Percentiles rank a stretch among this genome's conserved stretches.
phyloP scores from a whole-genome alignment of 2,329 filamentous ascomycete species.

The Trichoderma sp. region DNA sequence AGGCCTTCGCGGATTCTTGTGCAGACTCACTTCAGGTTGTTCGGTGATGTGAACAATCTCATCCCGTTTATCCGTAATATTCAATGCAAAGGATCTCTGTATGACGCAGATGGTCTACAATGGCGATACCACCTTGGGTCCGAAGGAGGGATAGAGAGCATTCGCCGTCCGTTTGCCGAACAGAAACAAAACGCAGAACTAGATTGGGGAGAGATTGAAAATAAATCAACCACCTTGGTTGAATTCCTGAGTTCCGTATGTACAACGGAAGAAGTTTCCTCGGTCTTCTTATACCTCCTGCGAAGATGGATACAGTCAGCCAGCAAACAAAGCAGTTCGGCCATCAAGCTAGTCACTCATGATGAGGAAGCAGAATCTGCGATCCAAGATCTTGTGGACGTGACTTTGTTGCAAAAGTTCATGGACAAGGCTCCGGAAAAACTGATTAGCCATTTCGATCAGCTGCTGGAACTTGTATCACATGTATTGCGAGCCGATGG shows the following conservation, averaged over 20 bases:
- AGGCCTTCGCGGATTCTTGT: conserved; percentile 53
- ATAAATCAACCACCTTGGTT: conserved; percentile 51
- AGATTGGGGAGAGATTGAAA: conserved; percentile 48
- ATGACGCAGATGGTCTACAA: conserved; percentile 29
- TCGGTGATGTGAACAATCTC: conserved; percentile 53
- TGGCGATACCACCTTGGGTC: conserved; percentile 57
- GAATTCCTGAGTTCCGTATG: conserved; percentile 51
- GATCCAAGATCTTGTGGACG: conserved; percentile 53
- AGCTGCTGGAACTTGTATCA: conserved; percentile 64
- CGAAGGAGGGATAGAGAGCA: conserved; percentile 55
- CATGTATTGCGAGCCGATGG: conserved; percentile 57
- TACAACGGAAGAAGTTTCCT: conserved; percentile 57
- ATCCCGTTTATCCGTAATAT: conserved; percentile 54
- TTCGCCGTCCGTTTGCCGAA: conserved; percentile 33
- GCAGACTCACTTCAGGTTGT: conserved; percentile 58
- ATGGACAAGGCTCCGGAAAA: conserved; percentile 64
- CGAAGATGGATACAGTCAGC: conserved; percentile 54
- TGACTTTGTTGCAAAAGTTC: conserved; percentile 65
- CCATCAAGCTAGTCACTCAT: conserved; percentile 32
- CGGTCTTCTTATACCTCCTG: conserved; percentile 62
- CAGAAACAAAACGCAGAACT: conserved; percentile 30
- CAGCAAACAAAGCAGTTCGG: conserved; percentile 29
- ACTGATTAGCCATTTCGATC: conserved; percentile 63
- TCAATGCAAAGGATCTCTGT: conserved; percentile 52
- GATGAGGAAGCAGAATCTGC: conserved; percentile 43